Evolutionary conservation across 805 yeast species (phyloP).

Genomic region (Blastobotrys attinorum): DNA sequence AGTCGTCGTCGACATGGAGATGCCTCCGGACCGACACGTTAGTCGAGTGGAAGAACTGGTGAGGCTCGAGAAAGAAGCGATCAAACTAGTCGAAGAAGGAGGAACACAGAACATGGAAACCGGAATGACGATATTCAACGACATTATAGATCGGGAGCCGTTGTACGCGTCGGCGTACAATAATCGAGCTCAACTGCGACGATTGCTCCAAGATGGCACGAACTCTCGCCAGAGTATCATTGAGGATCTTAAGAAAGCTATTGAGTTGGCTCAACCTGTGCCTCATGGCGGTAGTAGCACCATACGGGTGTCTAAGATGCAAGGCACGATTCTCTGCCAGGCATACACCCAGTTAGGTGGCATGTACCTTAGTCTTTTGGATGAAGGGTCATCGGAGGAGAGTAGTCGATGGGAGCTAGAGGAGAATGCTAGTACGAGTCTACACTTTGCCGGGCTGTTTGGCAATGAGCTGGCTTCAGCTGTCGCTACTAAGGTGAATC

Average conservation of each 20-base stretch:
- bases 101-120: slow-evolving; percentile 4
- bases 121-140: slow-evolving; percentile 17
- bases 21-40: slow-evolving; percentile 22
- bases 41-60: slow-evolving; percentile 14
- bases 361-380: slow-evolving; percentile 18
- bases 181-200: slow-evolving; percentile 26
- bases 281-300: background rate
- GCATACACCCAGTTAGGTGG: slow-evolving; percentile 28
- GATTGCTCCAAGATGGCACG: slow-evolving; percentile 5
- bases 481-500: slow-evolving; percentile 24
- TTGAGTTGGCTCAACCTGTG: slow-evolving; percentile 22
- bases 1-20: slow-evolving; percentile 15
- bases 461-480: slow-evolving; percentile 26
- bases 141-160: slow-evolving; percentile 21
- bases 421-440: slow-evolving; percentile 23
- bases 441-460: slow-evolving; percentile 23
- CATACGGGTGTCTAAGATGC: slow-evolving; percentile 23
- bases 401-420: slow-evolving; percentile 22
- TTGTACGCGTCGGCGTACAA: slow-evolving; percentile 28
- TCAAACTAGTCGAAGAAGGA: slow-evolving; percentile 13
- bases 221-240: slow-evolving; percentile 8
- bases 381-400: slow-evolving; percentile 6
- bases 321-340: slow-evolving; percentile 25
- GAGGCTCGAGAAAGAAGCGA: slow-evolving; percentile 18
- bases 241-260: slow-evolving; percentile 21